Percentiles rank a stretch among this genome's conserved stretches.
Evolutionary conservation across 768 basidiomycete genomes (phyloP).

Genomic region (Kwoniella sp.): DNA sequence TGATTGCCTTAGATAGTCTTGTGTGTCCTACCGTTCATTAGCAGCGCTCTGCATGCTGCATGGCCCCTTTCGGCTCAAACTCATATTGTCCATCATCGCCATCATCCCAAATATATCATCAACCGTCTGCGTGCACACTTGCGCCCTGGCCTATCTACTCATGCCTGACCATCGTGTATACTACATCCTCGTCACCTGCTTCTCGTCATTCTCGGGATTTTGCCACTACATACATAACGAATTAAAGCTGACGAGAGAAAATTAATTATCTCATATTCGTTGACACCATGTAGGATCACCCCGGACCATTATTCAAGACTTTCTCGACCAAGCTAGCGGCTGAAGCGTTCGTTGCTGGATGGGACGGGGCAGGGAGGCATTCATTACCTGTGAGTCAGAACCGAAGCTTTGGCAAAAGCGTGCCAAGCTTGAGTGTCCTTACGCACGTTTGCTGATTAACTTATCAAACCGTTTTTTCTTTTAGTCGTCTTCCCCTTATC

Average conservation of each 20-base stretch:
- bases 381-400: constrained; percentile 43
- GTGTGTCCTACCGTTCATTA: not conserved
- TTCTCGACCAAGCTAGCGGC: constrained; percentile 53
- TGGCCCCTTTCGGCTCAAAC: constrained; percentile 3
- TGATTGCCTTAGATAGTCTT: not conserved
- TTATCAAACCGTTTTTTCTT: no score
- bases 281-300: constrained; percentile 27
- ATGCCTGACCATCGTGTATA: no score
- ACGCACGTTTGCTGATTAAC: no score
- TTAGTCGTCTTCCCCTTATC: constrained; percentile 36
- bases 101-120: no score
- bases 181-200: no score
- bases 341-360: constrained; percentile 46
- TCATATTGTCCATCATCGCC: not conserved
- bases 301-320: constrained; percentile 41
- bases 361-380: constrained; percentile 46
- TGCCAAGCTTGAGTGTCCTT: no score
- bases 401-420: not conserved
- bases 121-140: not conserved
- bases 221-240: constrained; percentile 3
- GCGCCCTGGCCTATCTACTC: not conserved
- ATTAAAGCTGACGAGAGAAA: not conserved
- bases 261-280: not conserved
- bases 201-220: not conserved
- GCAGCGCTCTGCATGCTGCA: not conserved